Base-by-base conservation (phyloP, 2,329 filamentous ascomycete genomes). In the Chrysosporium keratinophilum region DNA sequence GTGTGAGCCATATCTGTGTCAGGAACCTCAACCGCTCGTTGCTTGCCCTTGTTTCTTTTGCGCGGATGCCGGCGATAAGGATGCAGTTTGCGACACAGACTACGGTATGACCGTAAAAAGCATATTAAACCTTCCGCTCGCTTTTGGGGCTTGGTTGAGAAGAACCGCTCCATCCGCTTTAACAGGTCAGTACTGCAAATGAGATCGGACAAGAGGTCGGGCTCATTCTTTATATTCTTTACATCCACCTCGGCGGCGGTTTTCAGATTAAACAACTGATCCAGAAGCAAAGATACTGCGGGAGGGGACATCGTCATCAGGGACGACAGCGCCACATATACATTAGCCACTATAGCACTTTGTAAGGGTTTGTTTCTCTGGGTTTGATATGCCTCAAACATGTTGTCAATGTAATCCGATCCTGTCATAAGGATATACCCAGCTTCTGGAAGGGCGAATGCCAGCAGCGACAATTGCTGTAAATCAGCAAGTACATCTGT, bases 261-360 rank as follows among this genome's bases (percentile, higher is more conserved):
- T 62, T 89, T 91, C 31, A 96, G 73, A 10, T 81, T 81, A 67
- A 93, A 96, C 3, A 96, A 75, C 62, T 91, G 84, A 65, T 97
- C 91, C 9, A 86, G 80, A 14, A 96, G 71, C 57, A 87, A 76
- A 9, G 88, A 86, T 61, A 84, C 78, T 56, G 87, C 89, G 5
- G 85, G 81, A 15, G 79, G 79, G 1, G 79, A 72, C 1, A 78
- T 78, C 57, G 85, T 82, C 3, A 86, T 77, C 34, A 95, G 72
- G 0, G 87, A 84, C 2, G 82, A 71, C 0, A 96, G 73, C 39
- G 85, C 85, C 2, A 95, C 74, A 63, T 93, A 96, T 11, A 81
- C 74, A 2, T 85, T 84, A 1, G 85, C 81, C 45, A 90, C 76
- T 31, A 95, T 78, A 14, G 79, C 77, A 58, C 80, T 85, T 55